Evolutionary conservation across 148 eudicot species (phyloP), one percentile per base, ranked within the genome.

Genomic region (Polygonum aviculare): DNA sequence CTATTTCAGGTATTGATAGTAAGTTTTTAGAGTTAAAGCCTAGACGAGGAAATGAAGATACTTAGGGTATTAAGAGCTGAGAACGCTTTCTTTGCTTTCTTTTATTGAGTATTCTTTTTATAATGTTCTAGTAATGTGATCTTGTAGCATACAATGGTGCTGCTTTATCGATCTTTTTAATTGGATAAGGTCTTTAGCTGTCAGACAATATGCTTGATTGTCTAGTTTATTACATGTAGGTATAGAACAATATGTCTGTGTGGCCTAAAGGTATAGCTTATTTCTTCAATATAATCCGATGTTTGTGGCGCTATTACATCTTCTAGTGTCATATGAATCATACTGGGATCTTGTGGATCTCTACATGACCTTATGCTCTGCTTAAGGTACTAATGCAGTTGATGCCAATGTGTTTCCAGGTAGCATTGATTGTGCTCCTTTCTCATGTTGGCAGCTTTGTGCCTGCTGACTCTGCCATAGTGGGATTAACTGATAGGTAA

Each of bases 381-480:
- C 40, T 15, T 67, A 35, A 67, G 15, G 35, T 35, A 67, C 71
- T 67, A 15, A 67, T 36, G 36, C 19, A 35, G 3, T 67, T 35
- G 71, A 36, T 12, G 21, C 9, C 44, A 36, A 35, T 48, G 76
- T 50, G 76, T 75, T 84, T 82, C 73, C 83, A 95, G 97, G 98
- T 92, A 70, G 98, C 98, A 35, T 84, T 95, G 85, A 92, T 95
- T 84, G 96, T 95, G 79, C 92, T 95, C 83, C 96, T 95, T 77
- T 86, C 98, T 83, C 98, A 95, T 82, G 84, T 95, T 79, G 98
- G 98, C 83, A 90, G 98, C 83, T 95, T 89, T 90, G 96, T 95
- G 73, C 98, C 98, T 62, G 98, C 96, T 2, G 98, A 95, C 83
- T 91, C 91, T 75, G 98, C 98, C 75, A 89, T 86, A 75, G 94